Percentiles rank a stretch among this genome's conserved stretches.
Conservation (phyloP, 164 flowering plant genomes). For the Dillenia suffruticosa region DNA sequence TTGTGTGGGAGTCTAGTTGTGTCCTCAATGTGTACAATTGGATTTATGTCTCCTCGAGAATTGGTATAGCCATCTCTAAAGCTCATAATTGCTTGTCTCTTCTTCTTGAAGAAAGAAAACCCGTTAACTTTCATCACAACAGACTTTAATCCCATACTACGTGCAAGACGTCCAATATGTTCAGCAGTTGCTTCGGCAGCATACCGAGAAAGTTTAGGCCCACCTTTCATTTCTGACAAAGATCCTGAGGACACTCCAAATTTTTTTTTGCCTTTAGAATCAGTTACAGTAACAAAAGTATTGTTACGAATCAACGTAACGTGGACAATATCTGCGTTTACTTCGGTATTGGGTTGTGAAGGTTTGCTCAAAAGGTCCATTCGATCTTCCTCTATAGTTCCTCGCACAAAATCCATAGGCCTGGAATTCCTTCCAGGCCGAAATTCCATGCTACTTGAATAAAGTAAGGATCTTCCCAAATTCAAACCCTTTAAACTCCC, state of each 20-base stretch:
- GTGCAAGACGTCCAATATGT: constrained; percentile 39
- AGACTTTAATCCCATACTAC: constrained; percentile 36
- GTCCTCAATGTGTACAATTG: constrained; percentile 52
- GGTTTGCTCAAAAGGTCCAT: no score
- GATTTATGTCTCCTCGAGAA: constrained; percentile 26
- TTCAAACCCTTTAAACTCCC: no score
- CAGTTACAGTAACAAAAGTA: constrained; percentile 54
- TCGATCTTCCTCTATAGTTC: constrained; percentile 13
- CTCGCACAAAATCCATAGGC: constrained; percentile 30
- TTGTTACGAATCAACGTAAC: constrained; percentile 51
- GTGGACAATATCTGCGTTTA: constrained; percentile 41
- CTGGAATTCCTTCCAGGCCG: constrained; percentile 6
- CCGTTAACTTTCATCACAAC: constrained; percentile 61
- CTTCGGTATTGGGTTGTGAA: neutral
- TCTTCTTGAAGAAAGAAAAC: constrained; percentile 46
- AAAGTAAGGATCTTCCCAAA: no score
- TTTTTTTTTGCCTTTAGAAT: constrained; percentile 56
- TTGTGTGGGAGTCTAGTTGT: constrained; percentile 51
- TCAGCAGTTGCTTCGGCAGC: constrained; percentile 62
- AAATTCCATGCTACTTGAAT: neutral
- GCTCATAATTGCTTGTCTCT: constrained; percentile 46
- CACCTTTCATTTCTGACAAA: constrained; percentile 36
- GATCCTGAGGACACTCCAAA: constrained; percentile 33
- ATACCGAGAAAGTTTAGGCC: constrained; percentile 33
- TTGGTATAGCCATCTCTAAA: constrained; percentile 48